phyloP scores from a whole-genome alignment of 331 rosid genomes.

The Arachis monticola region DNA sequence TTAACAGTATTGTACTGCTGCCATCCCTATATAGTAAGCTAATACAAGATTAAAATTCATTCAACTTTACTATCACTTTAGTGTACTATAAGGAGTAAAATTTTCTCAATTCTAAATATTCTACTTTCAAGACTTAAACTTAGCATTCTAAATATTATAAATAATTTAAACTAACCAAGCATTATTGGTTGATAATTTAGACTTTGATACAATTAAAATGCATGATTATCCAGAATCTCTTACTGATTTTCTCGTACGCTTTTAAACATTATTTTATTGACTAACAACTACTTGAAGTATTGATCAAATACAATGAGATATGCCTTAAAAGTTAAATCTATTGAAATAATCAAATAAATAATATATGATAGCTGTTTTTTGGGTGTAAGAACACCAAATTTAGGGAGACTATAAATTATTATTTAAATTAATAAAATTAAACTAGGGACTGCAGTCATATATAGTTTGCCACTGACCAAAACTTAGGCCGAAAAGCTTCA shows the following conservation, averaged over 20 bases:
- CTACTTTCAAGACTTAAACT: too few species aligned
- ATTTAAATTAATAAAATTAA: neutral
- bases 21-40: too few species aligned
- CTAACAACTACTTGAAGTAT: neutral
- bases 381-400: neutral
- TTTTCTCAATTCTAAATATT: too few species aligned
- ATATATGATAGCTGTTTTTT: neutral
- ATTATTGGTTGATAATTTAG: too few species aligned
- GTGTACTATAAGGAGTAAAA: too few species aligned
- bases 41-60: too few species aligned
- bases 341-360: neutral
- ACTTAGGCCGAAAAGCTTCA: slow-evolving; percentile 19
- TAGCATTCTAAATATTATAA: too few species aligned
- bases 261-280: neutral
- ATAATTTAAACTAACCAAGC: too few species aligned
- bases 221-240: neutral
- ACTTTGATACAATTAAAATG: neutral
- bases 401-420: neutral
- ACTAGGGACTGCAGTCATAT: neutral
- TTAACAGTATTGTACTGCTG: too few species aligned
- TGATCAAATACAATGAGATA: neutral
- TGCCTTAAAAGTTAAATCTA: neutral
- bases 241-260: neutral
- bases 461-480: neutral
- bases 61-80: too few species aligned